Evolutionary conservation across 1,284 basidiomycete species (phyloP).

Genomic region (Mycosarcoma mackinlayi): DNA sequence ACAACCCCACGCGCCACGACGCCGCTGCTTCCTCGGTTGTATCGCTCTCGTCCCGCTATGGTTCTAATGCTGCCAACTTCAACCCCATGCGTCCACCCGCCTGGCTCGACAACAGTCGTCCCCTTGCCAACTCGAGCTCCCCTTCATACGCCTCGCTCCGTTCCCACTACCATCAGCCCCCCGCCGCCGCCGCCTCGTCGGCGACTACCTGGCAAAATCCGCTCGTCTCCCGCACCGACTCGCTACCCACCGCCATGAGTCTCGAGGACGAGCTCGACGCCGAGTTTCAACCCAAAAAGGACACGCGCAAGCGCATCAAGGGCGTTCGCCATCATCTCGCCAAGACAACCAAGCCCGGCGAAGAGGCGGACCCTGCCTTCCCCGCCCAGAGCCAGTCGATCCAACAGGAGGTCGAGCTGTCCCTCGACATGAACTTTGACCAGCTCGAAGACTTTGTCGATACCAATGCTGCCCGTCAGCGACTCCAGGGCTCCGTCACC

Average conservation of each 20-base stretch:
- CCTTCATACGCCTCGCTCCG: conserved; percentile 36
- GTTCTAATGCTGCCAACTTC: conserved; percentile 32
- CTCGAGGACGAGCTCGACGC: conserved; percentile 46
- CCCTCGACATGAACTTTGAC: conserved; percentile 81
- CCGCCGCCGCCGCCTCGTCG: conserved; percentile 8
- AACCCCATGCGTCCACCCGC: conserved; percentile 43
- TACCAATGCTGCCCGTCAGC: conserved; percentile 55
- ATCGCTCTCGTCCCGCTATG: conserved; percentile 43
- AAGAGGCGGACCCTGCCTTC: conserved; percentile 28
- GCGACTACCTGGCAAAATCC: conserved; percentile 27
- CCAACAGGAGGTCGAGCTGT: conserved; percentile 49
- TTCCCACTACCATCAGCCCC: conserved; percentile 25
- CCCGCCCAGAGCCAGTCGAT: conserved; percentile 36
- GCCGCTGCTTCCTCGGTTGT: conserved; percentile 19
- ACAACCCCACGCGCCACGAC: conserved; percentile 29
- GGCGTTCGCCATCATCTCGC: conserved; percentile 46
- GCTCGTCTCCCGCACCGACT: conserved; percentile 24
- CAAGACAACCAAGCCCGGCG: conserved; percentile 20
- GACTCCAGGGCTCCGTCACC: conserved; percentile 36
- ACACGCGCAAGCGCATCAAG: conserved; percentile 42
- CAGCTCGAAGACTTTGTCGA: conserved; percentile 87
- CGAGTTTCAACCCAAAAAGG: conserved; percentile 34
- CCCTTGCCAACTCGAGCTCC: conserved; percentile 19
- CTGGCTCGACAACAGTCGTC: conserved; percentile 36
- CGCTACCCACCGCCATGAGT: conserved; percentile 31